Evolutionary conservation across 345 rosid genomes (phyloP), one percentile per base, ranked within the genome.

Genomic region (Aethionema arabicum): DNA sequence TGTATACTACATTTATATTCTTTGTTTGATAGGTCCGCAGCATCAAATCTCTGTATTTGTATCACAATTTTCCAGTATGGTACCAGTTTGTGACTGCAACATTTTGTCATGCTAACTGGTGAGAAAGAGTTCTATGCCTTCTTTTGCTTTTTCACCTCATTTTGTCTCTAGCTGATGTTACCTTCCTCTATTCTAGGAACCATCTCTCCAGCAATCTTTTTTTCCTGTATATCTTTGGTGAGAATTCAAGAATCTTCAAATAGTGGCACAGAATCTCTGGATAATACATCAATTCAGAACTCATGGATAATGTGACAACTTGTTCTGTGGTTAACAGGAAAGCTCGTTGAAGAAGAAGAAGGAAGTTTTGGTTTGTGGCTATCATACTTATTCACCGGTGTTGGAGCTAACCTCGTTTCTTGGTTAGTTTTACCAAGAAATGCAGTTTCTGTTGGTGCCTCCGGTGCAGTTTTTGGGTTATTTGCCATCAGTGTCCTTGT

Each of bases 121-220:
- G 77, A 83, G 93, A 21, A 21, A 21, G 27, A 45, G 60, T 62
- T 60, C 56, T 43, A 44, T 56, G 10, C 10, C 12, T 52, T 37
- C 55, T 50, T 36, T 21, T 32, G 8, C 0, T 10, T 14, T 5
- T 47, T 11, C 52, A 12, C 9, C 21, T 30, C 14, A 36, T 30
- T 11, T 44, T 14, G 5, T 53, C 38, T 67, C 36, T 15, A 54
- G 27, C 33, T 54, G 27, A 14, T 52, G 36, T 15, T 73, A 43
- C 47, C 39, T 13, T 71, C 15, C 4, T 44, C 46, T 52, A 65
- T 69, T 72, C 14, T 83, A 89, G 98, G 98, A 83, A 81, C 52
- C 96, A 87, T 85, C 90, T 92, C 71, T 89, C 98, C 14, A 89
- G 96, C 86, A 89, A 92, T 74, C 96, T 92, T 38, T 89, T 89